Conservation (phyloP, 768 basidiomycete species). For the Kwoniella mangroviensis region DNA sequence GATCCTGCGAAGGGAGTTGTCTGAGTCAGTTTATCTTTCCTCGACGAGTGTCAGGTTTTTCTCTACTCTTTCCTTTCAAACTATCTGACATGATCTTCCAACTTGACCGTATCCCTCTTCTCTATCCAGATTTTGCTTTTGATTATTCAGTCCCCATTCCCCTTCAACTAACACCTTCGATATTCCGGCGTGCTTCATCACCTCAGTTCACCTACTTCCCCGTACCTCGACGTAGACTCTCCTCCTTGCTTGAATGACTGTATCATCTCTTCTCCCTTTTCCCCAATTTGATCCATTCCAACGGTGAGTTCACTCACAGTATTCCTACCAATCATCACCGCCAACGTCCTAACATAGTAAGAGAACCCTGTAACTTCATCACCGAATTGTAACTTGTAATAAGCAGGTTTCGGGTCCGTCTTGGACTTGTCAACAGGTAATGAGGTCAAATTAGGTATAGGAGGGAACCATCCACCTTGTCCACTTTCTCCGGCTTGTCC, state of each 20-base stretch:
- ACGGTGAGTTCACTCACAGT: conserved; percentile 37
- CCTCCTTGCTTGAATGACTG: conserved; percentile 1
- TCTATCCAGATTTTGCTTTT: neutral
- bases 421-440: conserved; percentile 52
- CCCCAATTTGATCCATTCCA: neutral
- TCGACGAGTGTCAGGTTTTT: neutral
- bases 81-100: neutral
- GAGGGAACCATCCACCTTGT: conserved; percentile 41
- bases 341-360: conserved; percentile 95
- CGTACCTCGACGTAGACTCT: neutral
- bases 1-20: conserved; percentile 15
- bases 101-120: neutral
- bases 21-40: no score
- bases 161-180: no score
- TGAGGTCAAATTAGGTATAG: conserved; percentile 44
- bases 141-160: no score
- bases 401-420: conserved; percentile 56
- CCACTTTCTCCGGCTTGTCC: no score
- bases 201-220: neutral
- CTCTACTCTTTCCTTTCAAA: neutral
- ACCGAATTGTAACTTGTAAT: conserved; percentile 57
- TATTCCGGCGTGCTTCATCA: no score
- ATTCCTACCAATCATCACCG: conserved; percentile 84
- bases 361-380: conserved; percentile 68
- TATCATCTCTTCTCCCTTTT: conserved; percentile 1